Base-by-base conservation (phyloP, 306 rosid species). In the Sicyos edulis region DNA sequence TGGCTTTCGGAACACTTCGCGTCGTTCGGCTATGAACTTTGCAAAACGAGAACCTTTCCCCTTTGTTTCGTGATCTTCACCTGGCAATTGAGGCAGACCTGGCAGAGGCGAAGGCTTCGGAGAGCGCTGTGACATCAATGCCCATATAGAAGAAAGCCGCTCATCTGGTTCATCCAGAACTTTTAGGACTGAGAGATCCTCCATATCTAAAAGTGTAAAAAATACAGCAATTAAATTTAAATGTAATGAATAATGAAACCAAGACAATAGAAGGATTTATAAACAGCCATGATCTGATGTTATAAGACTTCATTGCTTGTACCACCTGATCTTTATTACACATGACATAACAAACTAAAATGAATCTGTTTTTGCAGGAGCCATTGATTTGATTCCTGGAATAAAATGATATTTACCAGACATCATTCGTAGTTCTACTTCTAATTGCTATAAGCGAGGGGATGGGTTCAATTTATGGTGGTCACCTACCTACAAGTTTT, bases 141-240 rank as follows among this genome's bases (percentile, higher is more conserved):
- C 93, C 98, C 98, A 93, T 16, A 90, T 82, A 0, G 89, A 84
- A 67, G 92, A 87, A 76, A 93, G 84, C 58, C 83, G 81, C 65
- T 87, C 82, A 4, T 88, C 76, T 1, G 89, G 86, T 54, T 87
- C 88, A 53, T 93, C 97, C 5, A 93, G 86, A 82, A 80, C 76
- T 79, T 16, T 81, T 10, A 93, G 73, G 76, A 82, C 70, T 26
- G 95, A 88, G 67, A 79, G 71, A 71, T 88, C 81, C 75, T 82
- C 80, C 96, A 86, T 86, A 75, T 80, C 98, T 93, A 85, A 52
- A 45, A 54, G 42, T 51, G 44, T 21, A 66, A 81, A 66, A 72
- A n/a, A n/a, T n/a, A n/a, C n/a, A n/a, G n/a, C n/a, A n/a, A n/a
- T n/a, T n/a, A n/a, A n/a, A n/a, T n/a, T n/a, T n/a, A n/a, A n/a